Conservation (phyloP, 805 yeast genomes). For the Teunomyces barrocoloradensis region DNA sequence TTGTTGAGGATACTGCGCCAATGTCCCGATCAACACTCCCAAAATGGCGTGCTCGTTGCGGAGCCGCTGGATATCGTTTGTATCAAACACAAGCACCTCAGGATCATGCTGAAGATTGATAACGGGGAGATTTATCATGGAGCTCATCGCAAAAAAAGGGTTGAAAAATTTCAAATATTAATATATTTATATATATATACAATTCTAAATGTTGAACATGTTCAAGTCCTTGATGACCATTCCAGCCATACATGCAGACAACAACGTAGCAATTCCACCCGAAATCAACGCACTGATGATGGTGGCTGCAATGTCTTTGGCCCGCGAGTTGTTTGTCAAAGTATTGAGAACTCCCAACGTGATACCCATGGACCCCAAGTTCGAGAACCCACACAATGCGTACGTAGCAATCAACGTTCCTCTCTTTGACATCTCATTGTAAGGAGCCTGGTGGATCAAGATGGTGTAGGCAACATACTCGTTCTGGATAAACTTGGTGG, state of each 20-base stretch:
- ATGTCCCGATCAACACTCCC: constrained; percentile 79
- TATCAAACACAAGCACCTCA: constrained; percentile 56
- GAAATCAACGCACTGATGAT: constrained; percentile 49
- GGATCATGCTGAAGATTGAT: constrained; percentile 10
- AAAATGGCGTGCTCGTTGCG: constrained; percentile 58
- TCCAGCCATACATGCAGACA: constrained; percentile 60
- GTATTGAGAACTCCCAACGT: constrained; percentile 59
- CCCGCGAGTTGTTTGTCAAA: constrained; percentile 48
- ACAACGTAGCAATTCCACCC: constrained; percentile 53
- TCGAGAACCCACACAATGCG: constrained; percentile 62
- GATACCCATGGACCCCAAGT: constrained; percentile 60
- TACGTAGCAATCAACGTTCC: constrained; percentile 57
- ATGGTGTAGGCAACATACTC: constrained; percentile 56
- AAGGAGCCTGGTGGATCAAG: constrained; percentile 41
- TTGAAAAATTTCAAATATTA: no score
- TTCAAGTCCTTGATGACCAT: constrained; percentile 55
- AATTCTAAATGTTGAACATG: constrained; percentile 9
- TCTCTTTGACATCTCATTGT: constrained; percentile 47
- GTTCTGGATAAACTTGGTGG: constrained; percentile 58
- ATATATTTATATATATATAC: no score
- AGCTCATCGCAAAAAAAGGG: background rate
- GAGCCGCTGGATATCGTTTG: constrained; percentile 51
- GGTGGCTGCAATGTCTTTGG: constrained; percentile 45
- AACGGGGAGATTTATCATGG: constrained; percentile 16
- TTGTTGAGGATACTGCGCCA: constrained; percentile 92